phyloP scores from a whole-genome alignment of 192 early-diverging fungal genomes.

The Mortierella antarctica region DNA sequence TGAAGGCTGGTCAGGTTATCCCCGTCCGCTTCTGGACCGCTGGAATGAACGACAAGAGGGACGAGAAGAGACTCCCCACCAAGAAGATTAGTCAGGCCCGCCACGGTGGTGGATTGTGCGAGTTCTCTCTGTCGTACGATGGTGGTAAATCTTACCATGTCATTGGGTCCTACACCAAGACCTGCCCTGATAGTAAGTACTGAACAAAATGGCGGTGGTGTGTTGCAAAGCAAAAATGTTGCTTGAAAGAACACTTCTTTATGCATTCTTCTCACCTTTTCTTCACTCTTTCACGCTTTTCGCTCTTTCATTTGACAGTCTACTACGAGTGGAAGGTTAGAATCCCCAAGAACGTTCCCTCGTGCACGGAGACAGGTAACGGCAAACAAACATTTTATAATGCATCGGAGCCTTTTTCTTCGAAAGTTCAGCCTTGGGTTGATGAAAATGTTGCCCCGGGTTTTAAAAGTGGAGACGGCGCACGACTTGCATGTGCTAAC shows the following conservation, averaged over 20 bases:
- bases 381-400: background rate
- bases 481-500: background rate
- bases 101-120: slow-evolving; percentile 76
- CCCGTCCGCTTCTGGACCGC: slow-evolving; percentile 58
- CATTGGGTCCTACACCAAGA: slow-evolving; percentile 53
- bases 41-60: slow-evolving; percentile 10
- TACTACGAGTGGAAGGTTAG: slow-evolving; percentile 47
- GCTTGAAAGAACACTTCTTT: background rate
- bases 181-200: slow-evolving; percentile 48
- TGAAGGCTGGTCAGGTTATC: slow-evolving; percentile 62
- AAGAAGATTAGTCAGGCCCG: slow-evolving; percentile 58
- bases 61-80: slow-evolving; percentile 9
- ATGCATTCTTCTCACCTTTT: background rate
- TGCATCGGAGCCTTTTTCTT: background rate
- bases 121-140: slow-evolving; percentile 75
- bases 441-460: no score
- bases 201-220: background rate
- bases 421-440: background rate
- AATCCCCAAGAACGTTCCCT: slow-evolving; percentile 46
- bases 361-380: slow-evolving; percentile 35
- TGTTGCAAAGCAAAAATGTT: no score
- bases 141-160: slow-evolving; percentile 65
- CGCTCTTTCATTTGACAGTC: background rate
- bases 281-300: background rate
- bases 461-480: no score